Conservation (phyloP, 2,329 filamentous ascomycete species). For the Raffaelea ambrosiae region DNA sequence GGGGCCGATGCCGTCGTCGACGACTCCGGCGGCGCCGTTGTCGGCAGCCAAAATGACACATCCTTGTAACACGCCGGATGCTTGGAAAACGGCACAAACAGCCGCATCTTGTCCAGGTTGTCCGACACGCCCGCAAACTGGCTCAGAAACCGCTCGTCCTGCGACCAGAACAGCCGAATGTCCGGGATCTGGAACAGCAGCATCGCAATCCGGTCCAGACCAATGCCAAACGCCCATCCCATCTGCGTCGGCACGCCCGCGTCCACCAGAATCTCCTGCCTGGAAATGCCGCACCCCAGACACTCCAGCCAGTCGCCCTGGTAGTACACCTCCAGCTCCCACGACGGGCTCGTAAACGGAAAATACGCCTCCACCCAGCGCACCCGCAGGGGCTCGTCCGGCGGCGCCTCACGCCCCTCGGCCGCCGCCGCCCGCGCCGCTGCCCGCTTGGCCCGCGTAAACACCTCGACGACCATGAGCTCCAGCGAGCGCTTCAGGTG, state of each 20-base stretch:
- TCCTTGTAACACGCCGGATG: slow-evolving; percentile 86
- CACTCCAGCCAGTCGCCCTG: slow-evolving; percentile 93
- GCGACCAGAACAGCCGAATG: slow-evolving; percentile 93
- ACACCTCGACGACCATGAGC: slow-evolving; percentile 81
- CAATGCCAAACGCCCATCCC: slow-evolving; percentile 94
- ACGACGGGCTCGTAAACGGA: slow-evolving; percentile 90
- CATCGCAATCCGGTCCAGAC: slow-evolving; percentile 94
- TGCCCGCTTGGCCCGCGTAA: slow-evolving; percentile 65
- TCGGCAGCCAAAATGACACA: slow-evolving; percentile 81
- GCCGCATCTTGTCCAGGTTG: slow-evolving; percentile 38
- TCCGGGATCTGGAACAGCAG: slow-evolving; percentile 92
- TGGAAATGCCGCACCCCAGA: slow-evolving; percentile 82
- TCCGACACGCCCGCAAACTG: slow-evolving; percentile 66
- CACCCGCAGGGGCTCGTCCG: slow-evolving; percentile 67
- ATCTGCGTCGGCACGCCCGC: slow-evolving; percentile 67
- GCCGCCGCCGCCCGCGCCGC: slow-evolving; percentile 37
- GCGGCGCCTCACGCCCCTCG: slow-evolving; percentile 24
- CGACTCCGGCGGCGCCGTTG: no score
- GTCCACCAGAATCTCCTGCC: slow-evolving; percentile 71
- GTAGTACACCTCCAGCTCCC: slow-evolving; percentile 95
- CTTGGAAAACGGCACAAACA: slow-evolving; percentile 84
- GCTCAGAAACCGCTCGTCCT: slow-evolving; percentile 71
- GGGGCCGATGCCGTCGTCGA: no score
- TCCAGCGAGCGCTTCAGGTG: slow-evolving; percentile 89
- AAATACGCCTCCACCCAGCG: slow-evolving; percentile 98